Evolutionary conservation across 345 rosid genomes (phyloP), one percentile per base, ranked within the genome.

Genomic region (Moricandia moricandioides): DNA sequence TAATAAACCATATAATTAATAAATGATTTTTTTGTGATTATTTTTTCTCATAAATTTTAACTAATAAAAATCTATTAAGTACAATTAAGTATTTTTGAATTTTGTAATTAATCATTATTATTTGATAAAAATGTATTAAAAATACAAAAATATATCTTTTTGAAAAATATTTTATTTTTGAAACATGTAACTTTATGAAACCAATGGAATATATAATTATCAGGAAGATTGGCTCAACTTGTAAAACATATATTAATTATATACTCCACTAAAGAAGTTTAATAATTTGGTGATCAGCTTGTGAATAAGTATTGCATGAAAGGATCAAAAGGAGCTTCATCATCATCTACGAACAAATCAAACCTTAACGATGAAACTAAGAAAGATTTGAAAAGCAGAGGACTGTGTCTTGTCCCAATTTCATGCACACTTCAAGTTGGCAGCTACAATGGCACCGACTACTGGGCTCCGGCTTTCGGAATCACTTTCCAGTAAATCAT

Each of bases 341-440:
- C 51, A 0, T 79, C 71, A 31, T 43, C 76, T 26, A 39, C 52
- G 26, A 27, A 71, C 45, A 71, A 85, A 49, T 56, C 77, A 61
- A 47, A 66, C 47, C 34, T 61, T 51, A 66, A 72, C 35, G 80
- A 81, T 73, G 86, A 82, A 21, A 40, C 74, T 45, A 71, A 70
- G 69, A 84, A 70, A 74, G 94, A 89, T 75, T 81, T 93, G 60
- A 84, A 83, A 85, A 82, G 90, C 78, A 82, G 89, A 85, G 98
- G 98, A 55, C 62, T 93, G 60, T 93, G 97, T 77, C 83, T 93
- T 69, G 90, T 91, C 65, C 97, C 97, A 0, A 74, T 86, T 57
- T 83, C 94, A 3, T 91, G 86, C 81, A 91, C 88, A 12, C 86
- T 83, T 37, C 84, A 83, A 67, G 90, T 91, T 49, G 88, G 87